Evolutionary conservation across 176 grass and related monocot species (phyloP).

Genomic region (Bolboschoenus planiculmis): DNA sequence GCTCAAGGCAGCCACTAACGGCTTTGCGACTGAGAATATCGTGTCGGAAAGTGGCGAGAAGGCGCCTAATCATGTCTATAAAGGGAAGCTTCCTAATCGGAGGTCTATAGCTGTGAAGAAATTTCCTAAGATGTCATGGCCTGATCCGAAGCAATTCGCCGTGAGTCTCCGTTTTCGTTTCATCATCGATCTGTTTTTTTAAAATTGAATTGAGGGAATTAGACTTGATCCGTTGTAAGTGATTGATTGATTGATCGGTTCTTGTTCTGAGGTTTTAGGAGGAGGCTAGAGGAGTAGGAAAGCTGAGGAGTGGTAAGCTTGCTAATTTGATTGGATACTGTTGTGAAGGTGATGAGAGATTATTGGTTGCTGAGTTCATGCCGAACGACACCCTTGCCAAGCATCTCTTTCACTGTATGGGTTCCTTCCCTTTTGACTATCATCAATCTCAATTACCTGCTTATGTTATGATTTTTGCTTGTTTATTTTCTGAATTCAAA

Average conservation of each 20-base stretch:
- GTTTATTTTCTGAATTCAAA: background rate
- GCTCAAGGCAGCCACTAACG: constrained; percentile 59
- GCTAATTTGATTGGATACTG: constrained; percentile 99
- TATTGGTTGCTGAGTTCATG: constrained; percentile 96
- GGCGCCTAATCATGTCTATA: constrained; percentile 92
- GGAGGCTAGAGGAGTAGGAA: constrained; percentile 85
- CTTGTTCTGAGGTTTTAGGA: constrained; percentile 45
- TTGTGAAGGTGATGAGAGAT: constrained; percentile 93
- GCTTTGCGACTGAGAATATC: constrained; percentile 59
- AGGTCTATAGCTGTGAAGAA: constrained; percentile 95
- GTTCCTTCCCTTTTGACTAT: background rate
- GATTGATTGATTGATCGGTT: constrained; percentile 7
- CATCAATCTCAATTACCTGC: background rate
- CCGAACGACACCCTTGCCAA: constrained; percentile 97
- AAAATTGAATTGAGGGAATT: background rate
- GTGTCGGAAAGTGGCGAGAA: constrained; percentile 95
- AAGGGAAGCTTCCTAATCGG: constrained; percentile 46
- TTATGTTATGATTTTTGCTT: constrained; percentile 1
- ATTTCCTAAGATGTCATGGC: constrained; percentile 81
- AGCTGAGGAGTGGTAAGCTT: constrained; percentile 56
- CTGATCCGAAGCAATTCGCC: constrained; percentile 94
- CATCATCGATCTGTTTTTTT: background rate
- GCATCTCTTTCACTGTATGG: constrained; percentile 94
- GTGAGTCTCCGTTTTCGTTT: constrained; percentile 29
- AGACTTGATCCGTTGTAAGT: background rate